These are phyloP conservation scores for Beauveria sp. DNA, from an alignment of 2,329 filamentous ascomycete species.

Conservation along the genomic window DNA sequence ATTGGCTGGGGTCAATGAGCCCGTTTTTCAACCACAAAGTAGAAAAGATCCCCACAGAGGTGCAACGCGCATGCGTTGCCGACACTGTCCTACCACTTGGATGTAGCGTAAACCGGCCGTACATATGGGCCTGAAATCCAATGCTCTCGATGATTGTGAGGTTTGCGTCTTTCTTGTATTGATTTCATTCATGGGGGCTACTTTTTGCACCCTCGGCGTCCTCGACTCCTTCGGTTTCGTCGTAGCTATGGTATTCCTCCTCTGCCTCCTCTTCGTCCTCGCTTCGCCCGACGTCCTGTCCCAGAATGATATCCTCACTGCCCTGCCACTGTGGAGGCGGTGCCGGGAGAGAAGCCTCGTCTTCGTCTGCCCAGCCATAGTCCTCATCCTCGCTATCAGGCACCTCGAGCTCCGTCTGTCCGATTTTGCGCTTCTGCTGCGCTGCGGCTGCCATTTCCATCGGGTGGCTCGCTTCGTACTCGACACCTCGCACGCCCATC, in stretches of 20 bases:
- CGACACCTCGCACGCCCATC: slow-evolving; percentile 36
- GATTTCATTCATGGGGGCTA: slow-evolving; percentile 6
- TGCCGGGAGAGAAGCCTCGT: slow-evolving; percentile 51
- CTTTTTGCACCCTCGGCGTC: slow-evolving; percentile 12
- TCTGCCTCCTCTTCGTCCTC: slow-evolving; percentile 27
- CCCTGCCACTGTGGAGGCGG: slow-evolving; percentile 62
- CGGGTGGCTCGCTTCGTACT: slow-evolving; percentile 32
- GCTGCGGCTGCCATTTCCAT: slow-evolving; percentile 27
- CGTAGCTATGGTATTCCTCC: slow-evolving; percentile 17
- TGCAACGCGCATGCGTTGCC: too few species aligned
- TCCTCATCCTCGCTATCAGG: slow-evolving; percentile 59
- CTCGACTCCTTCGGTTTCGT: slow-evolving; percentile 15
- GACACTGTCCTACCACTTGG: too few species aligned
- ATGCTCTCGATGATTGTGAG: not conserved
- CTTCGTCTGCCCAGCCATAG: slow-evolving; percentile 64
- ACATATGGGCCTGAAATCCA: not conserved
- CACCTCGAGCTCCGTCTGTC: slow-evolving; percentile 50
- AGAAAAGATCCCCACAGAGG: too few species aligned
- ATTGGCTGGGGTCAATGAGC: too few species aligned
- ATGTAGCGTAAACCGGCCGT: not conserved
- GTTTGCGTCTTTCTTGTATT: not conserved
- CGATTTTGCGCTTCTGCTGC: slow-evolving; percentile 55
- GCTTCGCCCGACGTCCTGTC: slow-evolving; percentile 35
- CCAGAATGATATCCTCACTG: slow-evolving; percentile 55
- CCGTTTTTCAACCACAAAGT: too few species aligned